Evolutionary conservation across 1,284 basidiomycete genomes (phyloP), one percentile per base, ranked within the genome.

Genomic region (Coriolopsis trogii): DNA sequence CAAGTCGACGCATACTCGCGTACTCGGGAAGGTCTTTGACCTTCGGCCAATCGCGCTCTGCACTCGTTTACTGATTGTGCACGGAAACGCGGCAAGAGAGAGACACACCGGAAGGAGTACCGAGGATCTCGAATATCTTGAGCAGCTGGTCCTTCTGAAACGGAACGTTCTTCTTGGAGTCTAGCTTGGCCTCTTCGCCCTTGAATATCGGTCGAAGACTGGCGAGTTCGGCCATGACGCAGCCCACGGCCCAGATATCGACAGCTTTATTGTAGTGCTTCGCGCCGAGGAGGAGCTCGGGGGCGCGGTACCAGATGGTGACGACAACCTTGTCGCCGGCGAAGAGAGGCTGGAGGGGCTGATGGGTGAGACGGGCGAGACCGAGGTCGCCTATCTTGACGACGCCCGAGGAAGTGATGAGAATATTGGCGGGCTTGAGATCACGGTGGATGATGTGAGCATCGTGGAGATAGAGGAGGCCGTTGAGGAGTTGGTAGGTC

Each of bases 381-480:
- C 97, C 97, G 1, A 99, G 76, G 70, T 99, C 97, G 15, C 95
- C 97, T 43, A 99, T 98, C 73, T 99, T 99, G 66, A 99, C 95
- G 15, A 94, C 83, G 0, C 97, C 97, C 10, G 72, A 66, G 4
- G 88, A 84, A 12, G 89, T 98, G 47, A 99, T 93, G 46, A 99
- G 89, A 68, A 99, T 98, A 67, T 99, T 99, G 21, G 97, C 97
- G 0, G 97, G 97, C 71, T 99, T 99, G 56, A 99, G 82, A 70
- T 99, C 97, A 12, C 91, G 92, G 67, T 98, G 95, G 44, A 99
- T 82, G 64, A 98, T 93, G 73, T 97, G 96, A 56, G 87, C 89
- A 16, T 93, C 89, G 71, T 99, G 97, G 7, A 99, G 87, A 70
- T 98, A 99, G 47, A 95, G 78, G 8, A 98, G 84, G 7, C 96